Evolutionary conservation across 2,329 filamentous ascomycete species (phyloP).

Genomic region (Ambrosiella cleistominuta): DNA sequence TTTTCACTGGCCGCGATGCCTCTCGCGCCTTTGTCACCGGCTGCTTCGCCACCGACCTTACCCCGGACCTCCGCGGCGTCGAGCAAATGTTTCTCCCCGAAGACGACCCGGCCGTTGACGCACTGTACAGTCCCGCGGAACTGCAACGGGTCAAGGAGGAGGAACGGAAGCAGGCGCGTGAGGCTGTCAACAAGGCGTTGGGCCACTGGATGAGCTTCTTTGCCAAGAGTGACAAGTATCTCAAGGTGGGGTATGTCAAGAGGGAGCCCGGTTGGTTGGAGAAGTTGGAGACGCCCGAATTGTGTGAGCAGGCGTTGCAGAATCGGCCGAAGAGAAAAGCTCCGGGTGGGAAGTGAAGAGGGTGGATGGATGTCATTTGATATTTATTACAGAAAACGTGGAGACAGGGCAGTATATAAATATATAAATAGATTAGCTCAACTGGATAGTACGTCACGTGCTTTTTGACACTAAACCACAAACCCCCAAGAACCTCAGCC

Average conservation of each 20-base stretch:
- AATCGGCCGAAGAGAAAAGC: conserved; percentile 28
- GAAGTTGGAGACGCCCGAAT: conserved; percentile 39
- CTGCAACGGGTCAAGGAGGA: conserved; percentile 35
- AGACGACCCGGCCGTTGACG: conserved; percentile 45
- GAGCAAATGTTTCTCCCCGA: conserved; percentile 67
- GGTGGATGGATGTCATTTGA: neutral
- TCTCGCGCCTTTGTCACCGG: conserved; percentile 80
- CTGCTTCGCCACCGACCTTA: conserved; percentile 76
- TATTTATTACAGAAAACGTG: too few relatives aligned
- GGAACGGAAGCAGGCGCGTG: conserved; percentile 47
- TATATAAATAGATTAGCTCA: too few relatives aligned
- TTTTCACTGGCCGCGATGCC: conserved; percentile 76
- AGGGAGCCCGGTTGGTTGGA: conserved; percentile 39
- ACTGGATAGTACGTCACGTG: too few relatives aligned
- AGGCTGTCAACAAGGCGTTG: conserved; percentile 48
- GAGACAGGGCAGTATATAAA: too few relatives aligned
- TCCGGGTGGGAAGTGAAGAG: neutral
- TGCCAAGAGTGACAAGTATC: conserved; percentile 60
- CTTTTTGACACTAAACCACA: too few relatives aligned
- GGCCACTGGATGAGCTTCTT: conserved; percentile 78
- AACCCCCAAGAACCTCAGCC: too few relatives aligned
- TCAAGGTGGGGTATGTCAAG: conserved; percentile 57
- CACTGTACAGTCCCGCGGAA: conserved; percentile 35
- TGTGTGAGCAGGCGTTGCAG: conserved; percentile 57
- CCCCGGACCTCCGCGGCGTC: conserved; percentile 66